Percentiles rank a stretch among this genome's conserved stretches.
Conservation (phyloP, 345 rosid species). For the Aegle marmelos region DNA sequence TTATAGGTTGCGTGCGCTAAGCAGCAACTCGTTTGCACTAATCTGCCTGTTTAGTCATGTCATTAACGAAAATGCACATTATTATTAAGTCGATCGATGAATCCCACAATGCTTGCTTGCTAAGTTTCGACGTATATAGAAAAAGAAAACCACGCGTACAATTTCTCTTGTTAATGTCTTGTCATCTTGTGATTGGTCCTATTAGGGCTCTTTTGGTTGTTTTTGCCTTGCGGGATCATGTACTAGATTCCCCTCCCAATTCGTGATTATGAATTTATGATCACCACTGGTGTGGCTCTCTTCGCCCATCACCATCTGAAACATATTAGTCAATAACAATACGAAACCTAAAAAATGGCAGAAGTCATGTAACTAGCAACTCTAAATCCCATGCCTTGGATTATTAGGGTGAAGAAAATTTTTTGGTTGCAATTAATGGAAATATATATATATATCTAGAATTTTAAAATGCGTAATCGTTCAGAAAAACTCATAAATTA, state of each 20-base stretch:
- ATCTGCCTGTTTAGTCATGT: background rate
- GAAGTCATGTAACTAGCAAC: background rate
- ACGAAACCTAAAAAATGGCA: background rate
- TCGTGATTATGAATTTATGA: background rate
- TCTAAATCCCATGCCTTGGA: background rate
- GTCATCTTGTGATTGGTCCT: background rate
- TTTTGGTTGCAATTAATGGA: background rate
- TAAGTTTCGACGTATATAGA: background rate
- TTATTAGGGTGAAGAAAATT: background rate
- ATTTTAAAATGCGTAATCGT: no score
- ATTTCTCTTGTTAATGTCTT: no score
- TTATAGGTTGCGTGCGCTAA: background rate
- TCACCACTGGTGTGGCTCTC: background rate
- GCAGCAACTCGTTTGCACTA: background rate
- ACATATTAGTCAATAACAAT: background rate
- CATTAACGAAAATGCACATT: background rate
- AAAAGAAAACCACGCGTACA: background rate
- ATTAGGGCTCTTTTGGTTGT: background rate
- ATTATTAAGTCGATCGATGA: background rate
- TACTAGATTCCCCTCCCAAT: background rate
- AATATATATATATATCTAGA: no score
- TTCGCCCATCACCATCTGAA: background rate
- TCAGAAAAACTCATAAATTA: no score
- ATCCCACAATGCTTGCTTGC: constrained; percentile 1
- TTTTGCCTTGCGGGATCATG: constrained; percentile 2